Base-by-base conservation (phyloP, 1,139 yeast genomes). In the Kodamaea ohmeri region DNA sequence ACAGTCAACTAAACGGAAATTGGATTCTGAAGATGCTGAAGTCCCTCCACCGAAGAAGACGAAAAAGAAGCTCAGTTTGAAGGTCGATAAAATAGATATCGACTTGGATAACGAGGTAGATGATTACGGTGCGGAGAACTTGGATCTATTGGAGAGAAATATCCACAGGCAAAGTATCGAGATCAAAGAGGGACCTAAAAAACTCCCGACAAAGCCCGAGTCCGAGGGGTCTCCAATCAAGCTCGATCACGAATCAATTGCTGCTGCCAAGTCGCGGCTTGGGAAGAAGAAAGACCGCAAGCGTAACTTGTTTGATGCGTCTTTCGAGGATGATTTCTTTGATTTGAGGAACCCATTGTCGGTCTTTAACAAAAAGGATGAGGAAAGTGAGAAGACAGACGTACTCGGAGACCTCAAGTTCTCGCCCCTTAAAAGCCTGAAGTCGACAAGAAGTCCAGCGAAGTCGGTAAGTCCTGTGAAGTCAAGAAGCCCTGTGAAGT, bases 61-160 rank as follows among this genome's bases (percentile, higher is more conserved):
- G 13, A 34, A 20, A 21, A 36, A 28, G 19, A 56, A 53, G 36
- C 43, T 55, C 31, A 55, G 50, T 39, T 42, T 56, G 19, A 40
- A 43, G 4, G 47, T 34, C n/a, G 35, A 34, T 8, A 29, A 34
- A 18, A 33, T 32, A 12, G 34, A 21, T 11, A 24, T 37, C 12
- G 44, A 41, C 17, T 36, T 41, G 25, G 44, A 60, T 31, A 67
- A 65, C 24, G 60, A 65, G 28, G 45, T 63, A 7, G 71, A 68
- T 12, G 68, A 66, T 28, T 67, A 67, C 40, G 67, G 58, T 6
- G 73, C 64, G 36, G 51, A 51, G 2, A 62, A 67, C 41, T 34
- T 67, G 6, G 54, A 51, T 3, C 51, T 44, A 32, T 47, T 61
- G 37, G 69, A 64, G 34, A 44, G 41, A 18, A 49, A 55, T 38